Percentiles rank a stretch among this genome's conserved stretches.
phyloP scores from a whole-genome alignment of 345 rosid species.

The Euphorbia tirucalli region DNA sequence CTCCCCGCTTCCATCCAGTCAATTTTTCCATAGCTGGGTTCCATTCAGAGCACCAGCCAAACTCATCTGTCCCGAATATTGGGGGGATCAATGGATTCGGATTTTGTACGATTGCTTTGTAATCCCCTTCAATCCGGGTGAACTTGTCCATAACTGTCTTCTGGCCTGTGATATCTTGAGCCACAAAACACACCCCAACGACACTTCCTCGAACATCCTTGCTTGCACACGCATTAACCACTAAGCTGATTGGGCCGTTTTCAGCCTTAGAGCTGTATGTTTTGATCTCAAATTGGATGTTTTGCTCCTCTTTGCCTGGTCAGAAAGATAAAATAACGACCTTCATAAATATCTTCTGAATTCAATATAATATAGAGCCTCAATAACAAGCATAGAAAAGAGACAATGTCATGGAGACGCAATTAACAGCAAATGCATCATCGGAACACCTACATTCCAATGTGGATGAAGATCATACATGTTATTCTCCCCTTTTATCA shows the following conservation, averaged over 20 bases:
- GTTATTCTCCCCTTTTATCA: too few species aligned
- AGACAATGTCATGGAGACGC: too few species aligned
- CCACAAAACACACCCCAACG: constrained; percentile 93
- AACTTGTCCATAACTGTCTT: constrained; percentile 93
- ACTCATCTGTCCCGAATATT: constrained; percentile 81
- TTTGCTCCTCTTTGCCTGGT: constrained; percentile 88
- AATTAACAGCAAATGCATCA: too few species aligned
- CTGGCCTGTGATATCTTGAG: constrained; percentile 94
- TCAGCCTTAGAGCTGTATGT: constrained; percentile 58
- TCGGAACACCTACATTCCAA: too few species aligned
- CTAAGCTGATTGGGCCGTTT: constrained; percentile 72
- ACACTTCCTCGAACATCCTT: constrained; percentile 76
- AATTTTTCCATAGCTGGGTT: constrained; percentile 82
- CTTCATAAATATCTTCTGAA: background rate
- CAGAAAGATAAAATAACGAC: constrained; percentile 16
- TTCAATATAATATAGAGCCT: background rate
- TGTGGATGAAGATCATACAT: too few species aligned
- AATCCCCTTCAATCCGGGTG: constrained; percentile 95
- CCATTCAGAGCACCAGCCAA: constrained; percentile 99
- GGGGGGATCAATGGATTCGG: constrained; percentile 95
- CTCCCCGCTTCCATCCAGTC: constrained; percentile 81
- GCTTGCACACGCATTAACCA: constrained; percentile 92
- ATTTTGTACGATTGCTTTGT: constrained; percentile 86
- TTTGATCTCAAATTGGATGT: constrained; percentile 81
- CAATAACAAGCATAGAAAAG: background rate